These are phyloP conservation scores for Cryptococcus depauperatus DNA, from an alignment of 1,284 basidiomycete species.

Conservation along the genomic window DNA sequence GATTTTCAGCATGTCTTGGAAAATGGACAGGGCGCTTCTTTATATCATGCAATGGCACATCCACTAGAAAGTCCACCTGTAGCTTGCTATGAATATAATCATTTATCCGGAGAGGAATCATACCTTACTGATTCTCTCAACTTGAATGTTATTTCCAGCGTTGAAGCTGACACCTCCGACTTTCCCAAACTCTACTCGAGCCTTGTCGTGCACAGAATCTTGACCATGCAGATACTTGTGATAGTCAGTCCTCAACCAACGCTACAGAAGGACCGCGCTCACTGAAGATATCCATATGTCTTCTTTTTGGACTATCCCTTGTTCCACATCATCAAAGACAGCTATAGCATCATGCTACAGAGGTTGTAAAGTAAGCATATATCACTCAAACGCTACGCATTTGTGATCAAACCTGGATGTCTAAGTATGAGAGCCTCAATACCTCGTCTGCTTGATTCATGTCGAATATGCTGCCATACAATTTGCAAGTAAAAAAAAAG, in stretches of 20 bases:
- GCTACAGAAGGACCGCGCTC: slow-evolving; percentile 10
- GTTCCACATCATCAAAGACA: slow-evolving; percentile 44
- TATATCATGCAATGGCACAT: slow-evolving; percentile 25
- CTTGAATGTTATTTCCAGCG: slow-evolving; percentile 26
- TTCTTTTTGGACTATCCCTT: slow-evolving; percentile 33
- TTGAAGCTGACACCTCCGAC: slow-evolving; percentile 23
- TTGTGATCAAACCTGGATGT: too few relatives aligned
- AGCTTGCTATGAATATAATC: neutral
- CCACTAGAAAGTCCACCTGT: slow-evolving; percentile 32
- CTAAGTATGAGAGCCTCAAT: slow-evolving; percentile 31
- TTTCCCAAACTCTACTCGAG: slow-evolving; percentile 21
- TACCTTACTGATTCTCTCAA: slow-evolving; percentile 32
- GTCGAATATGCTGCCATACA: too few relatives aligned
- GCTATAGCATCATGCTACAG: slow-evolving; percentile 39
- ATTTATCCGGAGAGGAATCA: slow-evolving; percentile 4
- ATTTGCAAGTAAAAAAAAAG: too few relatives aligned
- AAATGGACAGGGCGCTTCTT: slow-evolving; percentile 25
- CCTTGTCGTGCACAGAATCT: slow-evolving; percentile 39
- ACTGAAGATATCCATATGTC: slow-evolving; percentile 44
- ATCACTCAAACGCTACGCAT: too few relatives aligned
- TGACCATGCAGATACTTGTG: slow-evolving; percentile 34
- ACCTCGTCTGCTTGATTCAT: too few relatives aligned
- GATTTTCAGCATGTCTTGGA: slow-evolving; percentile 35
- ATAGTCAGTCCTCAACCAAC: neutral
- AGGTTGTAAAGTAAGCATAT: too few relatives aligned